Percentiles rank a stretch among this genome's conserved stretches.
phyloP scores from a whole-genome alignment of 1,139 yeast genomes.

The Pichiaceae sp. region DNA sequence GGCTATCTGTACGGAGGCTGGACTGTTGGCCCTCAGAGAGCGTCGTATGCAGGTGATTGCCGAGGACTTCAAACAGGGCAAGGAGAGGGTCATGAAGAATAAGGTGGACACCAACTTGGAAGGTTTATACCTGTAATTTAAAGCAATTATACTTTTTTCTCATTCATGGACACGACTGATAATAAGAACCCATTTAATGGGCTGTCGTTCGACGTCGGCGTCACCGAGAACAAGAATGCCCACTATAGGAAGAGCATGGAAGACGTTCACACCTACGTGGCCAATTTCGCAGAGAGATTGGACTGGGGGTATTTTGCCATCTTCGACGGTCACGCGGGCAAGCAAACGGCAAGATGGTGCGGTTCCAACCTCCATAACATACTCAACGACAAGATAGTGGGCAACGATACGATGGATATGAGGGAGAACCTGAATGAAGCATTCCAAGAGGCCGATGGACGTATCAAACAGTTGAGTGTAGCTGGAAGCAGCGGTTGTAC shows the following conservation, averaged over 20 bases:
- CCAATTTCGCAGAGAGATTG: conserved; percentile 78
- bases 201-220: conserved; percentile 68
- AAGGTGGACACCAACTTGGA: conserved; percentile 96
- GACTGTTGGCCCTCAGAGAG: conserved; percentile 89
- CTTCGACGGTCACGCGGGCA: conserved; percentile 98
- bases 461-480: conserved; percentile 46
- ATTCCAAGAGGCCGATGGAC: conserved; percentile 67
- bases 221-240: conserved; percentile 77
- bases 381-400: conserved; percentile 43
- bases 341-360: conserved; percentile 91
- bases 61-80: conserved; percentile 88
- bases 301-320: conserved; percentile 97
- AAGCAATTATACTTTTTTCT: neutral
- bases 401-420: conserved; percentile 32
- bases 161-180: neutral
- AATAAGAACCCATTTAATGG: conserved; percentile 21
- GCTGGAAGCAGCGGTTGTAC: conserved; percentile 81
- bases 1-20: conserved; percentile 93
- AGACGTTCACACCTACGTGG: conserved; percentile 90
- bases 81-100: conserved; percentile 94
- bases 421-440: conserved; percentile 49
- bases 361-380: conserved; percentile 76
- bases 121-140: conserved; percentile 70
- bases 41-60: conserved; percentile 98
- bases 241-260: conserved; percentile 89